Conservation (phyloP, 2,329 filamentous ascomycete genomes). For the Emergomyces pasteurianus region DNA sequence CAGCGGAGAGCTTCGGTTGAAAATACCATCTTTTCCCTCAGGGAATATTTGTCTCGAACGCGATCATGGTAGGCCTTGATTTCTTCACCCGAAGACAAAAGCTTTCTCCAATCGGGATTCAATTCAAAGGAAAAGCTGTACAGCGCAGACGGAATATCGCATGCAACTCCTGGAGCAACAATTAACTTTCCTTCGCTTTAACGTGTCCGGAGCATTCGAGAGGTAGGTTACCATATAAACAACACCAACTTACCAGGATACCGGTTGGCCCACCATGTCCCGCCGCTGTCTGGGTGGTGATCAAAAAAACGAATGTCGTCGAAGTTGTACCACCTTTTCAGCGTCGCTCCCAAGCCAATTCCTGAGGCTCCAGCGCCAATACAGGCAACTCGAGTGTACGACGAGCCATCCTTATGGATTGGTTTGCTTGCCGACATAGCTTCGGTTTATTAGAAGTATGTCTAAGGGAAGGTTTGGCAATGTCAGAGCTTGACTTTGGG, state of each 20-base stretch:
- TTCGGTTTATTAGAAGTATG: neutral
- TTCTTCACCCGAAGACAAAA: conserved; percentile 38
- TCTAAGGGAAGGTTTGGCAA: neutral
- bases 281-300: conserved; percentile 41
- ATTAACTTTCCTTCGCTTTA: neutral
- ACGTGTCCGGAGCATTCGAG: neutral
- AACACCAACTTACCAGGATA: conserved; percentile 37
- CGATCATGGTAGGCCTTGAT: conserved; percentile 40
- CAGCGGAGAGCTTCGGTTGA: conserved; percentile 40
- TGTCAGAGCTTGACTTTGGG: neutral
- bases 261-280: conserved; percentile 51
- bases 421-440: neutral
- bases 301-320: conserved; percentile 51
- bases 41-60: conserved; percentile 36
- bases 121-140: conserved; percentile 46
- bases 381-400: conserved; percentile 18
- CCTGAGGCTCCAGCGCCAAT: conserved; percentile 50
- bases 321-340: conserved; percentile 46
- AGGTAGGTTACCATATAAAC: neutral
- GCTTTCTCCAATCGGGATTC: conserved; percentile 39
- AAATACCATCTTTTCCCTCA: conserved; percentile 42
- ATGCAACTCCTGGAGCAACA: conserved; percentile 37
- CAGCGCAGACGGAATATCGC: conserved; percentile 41
- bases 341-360: conserved; percentile 46
- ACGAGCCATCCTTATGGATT: neutral